Evolutionary conservation across 139 green algal genomes (phyloP).

Genomic region (Tetradesmus lagerheimii): DNA sequence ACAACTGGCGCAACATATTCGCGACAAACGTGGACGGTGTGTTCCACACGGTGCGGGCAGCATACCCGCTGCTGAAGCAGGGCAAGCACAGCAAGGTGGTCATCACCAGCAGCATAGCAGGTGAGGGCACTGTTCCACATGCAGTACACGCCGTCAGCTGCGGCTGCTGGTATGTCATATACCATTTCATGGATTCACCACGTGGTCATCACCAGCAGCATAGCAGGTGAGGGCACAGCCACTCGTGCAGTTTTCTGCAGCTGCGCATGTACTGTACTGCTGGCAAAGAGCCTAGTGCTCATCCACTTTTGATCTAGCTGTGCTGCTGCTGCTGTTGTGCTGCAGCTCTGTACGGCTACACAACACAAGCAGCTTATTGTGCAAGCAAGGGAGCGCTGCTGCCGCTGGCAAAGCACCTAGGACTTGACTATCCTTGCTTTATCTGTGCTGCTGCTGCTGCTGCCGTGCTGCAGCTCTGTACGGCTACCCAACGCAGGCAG

Average conservation of each 20-base stretch:
- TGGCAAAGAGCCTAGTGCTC: not conserved
- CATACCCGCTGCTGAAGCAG: conserved; percentile 45
- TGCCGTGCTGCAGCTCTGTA: not conserved
- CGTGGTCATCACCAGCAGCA: not conserved
- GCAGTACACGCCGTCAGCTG: too few relatives aligned
- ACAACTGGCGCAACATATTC: conserved; percentile 53
- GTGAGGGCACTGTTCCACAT: too few relatives aligned
- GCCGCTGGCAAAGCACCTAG: not conserved
- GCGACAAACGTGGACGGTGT: conserved; percentile 54
- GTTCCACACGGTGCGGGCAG: conserved; percentile 46
- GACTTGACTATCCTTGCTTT: too few relatives aligned
- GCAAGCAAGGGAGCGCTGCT: conserved; percentile 46
- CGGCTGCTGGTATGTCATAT: too few relatives aligned
- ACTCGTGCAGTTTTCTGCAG: too few relatives aligned
- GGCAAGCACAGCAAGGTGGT: conserved; percentile 42
- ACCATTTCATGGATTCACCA: too few relatives aligned
- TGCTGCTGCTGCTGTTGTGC: not conserved
- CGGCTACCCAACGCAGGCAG: conserved; percentile 19
- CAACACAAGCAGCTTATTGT: conserved; percentile 35
- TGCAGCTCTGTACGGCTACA: conserved; percentile 32
- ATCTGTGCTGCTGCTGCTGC: not conserved
- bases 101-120: conserved; percentile 49
- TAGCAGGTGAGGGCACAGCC: not conserved
- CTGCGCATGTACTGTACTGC: not conserved
- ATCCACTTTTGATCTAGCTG: not conserved